Base-by-base conservation (phyloP, 768 basidiomycete species). In the Hortiboletus flavorubellus region DNA sequence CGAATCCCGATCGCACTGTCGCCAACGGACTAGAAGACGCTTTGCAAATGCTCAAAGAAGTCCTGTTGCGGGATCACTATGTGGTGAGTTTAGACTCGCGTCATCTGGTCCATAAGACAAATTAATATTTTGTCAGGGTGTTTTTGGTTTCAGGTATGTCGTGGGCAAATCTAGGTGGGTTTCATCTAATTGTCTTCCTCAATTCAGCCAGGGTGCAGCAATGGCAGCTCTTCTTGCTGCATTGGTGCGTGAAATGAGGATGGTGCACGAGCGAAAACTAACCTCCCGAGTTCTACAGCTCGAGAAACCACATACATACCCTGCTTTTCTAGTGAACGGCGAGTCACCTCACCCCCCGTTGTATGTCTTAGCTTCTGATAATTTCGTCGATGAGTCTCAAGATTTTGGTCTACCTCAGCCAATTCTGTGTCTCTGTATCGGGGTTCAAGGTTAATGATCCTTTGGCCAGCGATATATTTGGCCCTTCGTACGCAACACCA, bases 401-500 rank as follows among this genome's bases (percentile, higher is more conserved):
- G 6, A 4, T 12, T 53, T 38, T 8, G n/a, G n/a, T 30, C 26
- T 16, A 40, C 45, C 30, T 8, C 59, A 91, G 88, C 49, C 66
- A 83, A 64, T 92, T 91, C 61, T 91, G 89, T 59, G 73, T 93
- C 26, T 72, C 85, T n/a, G 82, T 87, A 2, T 82, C 87, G 10
- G 91, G 91, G 1, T 93, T 91, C 73, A 76, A 77, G 54, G 73
- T 78, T 67, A 60, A 61, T 0, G 66, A 76, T 63, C 75, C 82
- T 26, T 66, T 85, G 38, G 73, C 78, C 31, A 75, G 76, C 26
- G 60, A 73, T 7, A 71, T 89, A 47, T 84, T 84, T 60, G 70
- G 73, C 5, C 65, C 75, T 9, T 76, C 75, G 21, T 86, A 82
- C 63, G 68, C 76, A 21, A 93, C 92, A 9, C 88, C 83, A 4